phyloP scores from a whole-genome alignment of 192 early-diverging fungal genomes.

The Coemansia sp. region DNA sequence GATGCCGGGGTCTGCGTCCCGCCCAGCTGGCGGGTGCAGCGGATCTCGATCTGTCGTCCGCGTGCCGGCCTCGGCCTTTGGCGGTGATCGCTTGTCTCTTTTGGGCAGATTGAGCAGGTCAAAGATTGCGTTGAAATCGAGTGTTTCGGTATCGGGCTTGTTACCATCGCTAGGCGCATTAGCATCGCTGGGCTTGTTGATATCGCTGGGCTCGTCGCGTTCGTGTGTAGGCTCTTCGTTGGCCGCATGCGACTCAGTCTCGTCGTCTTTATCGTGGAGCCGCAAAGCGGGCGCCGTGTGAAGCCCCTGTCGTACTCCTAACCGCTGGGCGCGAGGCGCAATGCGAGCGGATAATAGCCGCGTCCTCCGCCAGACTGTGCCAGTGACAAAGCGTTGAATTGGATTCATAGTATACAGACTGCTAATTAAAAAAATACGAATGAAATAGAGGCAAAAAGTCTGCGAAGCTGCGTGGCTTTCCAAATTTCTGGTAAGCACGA shows the following conservation, averaged over 20 bases:
- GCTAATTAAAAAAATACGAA: background rate
- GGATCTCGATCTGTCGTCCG: background rate
- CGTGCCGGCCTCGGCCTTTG: background rate
- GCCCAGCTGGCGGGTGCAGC: background rate
- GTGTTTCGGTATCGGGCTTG: background rate
- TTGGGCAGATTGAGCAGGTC: slow-evolving; percentile 22
- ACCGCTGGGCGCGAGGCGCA: background rate
- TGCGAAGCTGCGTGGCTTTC: background rate
- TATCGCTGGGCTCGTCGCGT: slow-evolving; percentile 2
- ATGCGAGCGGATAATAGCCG: background rate
- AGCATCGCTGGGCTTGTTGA: background rate
- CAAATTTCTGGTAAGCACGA: background rate
- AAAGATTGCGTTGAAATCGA: slow-evolving; percentile 29
- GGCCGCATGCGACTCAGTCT: background rate
- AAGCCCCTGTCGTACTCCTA: background rate
- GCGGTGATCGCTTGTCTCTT: background rate
- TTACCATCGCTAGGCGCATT: background rate
- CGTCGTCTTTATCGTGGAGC: background rate
- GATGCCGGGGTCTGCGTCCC: slow-evolving; percentile 11
- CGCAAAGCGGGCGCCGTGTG: background rate
- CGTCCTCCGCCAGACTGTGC: background rate
- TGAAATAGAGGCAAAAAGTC: background rate
- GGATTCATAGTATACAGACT: background rate
- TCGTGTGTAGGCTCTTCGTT: background rate
- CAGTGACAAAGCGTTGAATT: background rate